Base-by-base conservation (phyloP, 2,329 filamentous ascomycete species). In the Colletotrichum sp. region DNA sequence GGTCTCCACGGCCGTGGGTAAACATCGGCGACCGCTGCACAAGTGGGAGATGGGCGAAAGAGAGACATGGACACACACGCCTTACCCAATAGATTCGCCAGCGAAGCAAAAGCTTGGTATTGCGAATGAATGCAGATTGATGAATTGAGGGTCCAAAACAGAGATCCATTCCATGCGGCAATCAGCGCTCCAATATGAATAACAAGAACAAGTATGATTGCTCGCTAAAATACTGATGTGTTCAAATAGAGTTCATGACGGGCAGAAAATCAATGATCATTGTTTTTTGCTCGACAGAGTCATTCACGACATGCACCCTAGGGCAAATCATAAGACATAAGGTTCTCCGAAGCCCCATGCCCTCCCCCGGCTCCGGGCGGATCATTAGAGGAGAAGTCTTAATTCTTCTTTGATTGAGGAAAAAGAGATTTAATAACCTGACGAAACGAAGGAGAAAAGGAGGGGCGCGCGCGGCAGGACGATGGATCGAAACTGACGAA, bases 271-370 rank as follows among this genome's bases (percentile, higher is more conserved):
- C n/a, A 34, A 12, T 25, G 59, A 61, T 61, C n/a, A 61, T 32
- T 34, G 9, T 32, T 25, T 57, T 25, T 28, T 1, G 0, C 27
- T 13, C 28, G 32, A 64, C 32, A 52, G 32, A 64, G 52, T 34
- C 39, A 28, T 32, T 67, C 70, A 28, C 30, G 30, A 22, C 13
- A 22, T 48, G 19, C 27, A 22, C 60, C 28, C 59, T 30, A 27
- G 30, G 67, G 60, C 72, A 44, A 66, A 71, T 71, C 68, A 66
- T 25, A 32, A 66, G 44, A 66, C 67, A 71, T 66, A 66, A 34
- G 39, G 68, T 71, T 74, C 34, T 28, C 22, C 44, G 44, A 48
- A n/a, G 44, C 44, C 44, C 44, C 44, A 48, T 48, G 44, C 44
- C 44, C 22, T 9, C n/a, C 32, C 55, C 55, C 52, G 52, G 67